Evolutionary conservation across 805 yeast genomes (phyloP), one percentile per base, ranked within the genome.

Genomic region (Candida boidinii): DNA sequence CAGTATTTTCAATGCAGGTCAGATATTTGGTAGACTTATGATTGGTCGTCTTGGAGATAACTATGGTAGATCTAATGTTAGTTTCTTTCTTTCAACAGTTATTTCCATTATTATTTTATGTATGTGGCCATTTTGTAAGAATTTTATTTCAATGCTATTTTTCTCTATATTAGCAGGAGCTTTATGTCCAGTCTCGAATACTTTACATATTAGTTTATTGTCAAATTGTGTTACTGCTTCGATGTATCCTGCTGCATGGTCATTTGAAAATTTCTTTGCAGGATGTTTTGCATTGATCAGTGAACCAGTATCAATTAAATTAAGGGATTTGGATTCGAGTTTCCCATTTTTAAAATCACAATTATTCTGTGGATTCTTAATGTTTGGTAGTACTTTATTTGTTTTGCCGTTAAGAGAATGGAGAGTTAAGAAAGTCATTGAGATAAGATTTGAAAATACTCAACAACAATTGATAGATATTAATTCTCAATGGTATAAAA

Each of bases 321-420:
- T 58, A 23, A 33, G 41, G 39, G 46, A 38, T 55, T 48, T n/a
- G 35, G 44, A n/a, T 31, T 45, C 9, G 24, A 13, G 23, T 3
- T 40, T 39, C 30, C 83, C 84, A 2, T 80, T 66, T 42, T 52
- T 71, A 15, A 66, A 76, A 44, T 65, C 82, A 14, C 86, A 79
- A 45, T 63, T 77, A 2, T 74, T 76, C 44, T 73, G 75, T 11
- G 82, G 80, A 4, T 36, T 53, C 22, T 45, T 63, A 14, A 55
- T 72, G 31, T 66, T 69, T 33, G 49, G 67, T 8, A 56, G 57
- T 16, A 68, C 70, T 0, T 38, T 66, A 5, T 4, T 68, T 2
- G 39, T 77, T 24, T 39, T 76, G 2, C 57, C 73, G 1, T 58
- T 73, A 26, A 61, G 88, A 45, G 80, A 76, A 43, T 65, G 67